phyloP scores from a whole-genome alignment of 768 basidiomycete genomes.

The Stropharia rugosoannulata region DNA sequence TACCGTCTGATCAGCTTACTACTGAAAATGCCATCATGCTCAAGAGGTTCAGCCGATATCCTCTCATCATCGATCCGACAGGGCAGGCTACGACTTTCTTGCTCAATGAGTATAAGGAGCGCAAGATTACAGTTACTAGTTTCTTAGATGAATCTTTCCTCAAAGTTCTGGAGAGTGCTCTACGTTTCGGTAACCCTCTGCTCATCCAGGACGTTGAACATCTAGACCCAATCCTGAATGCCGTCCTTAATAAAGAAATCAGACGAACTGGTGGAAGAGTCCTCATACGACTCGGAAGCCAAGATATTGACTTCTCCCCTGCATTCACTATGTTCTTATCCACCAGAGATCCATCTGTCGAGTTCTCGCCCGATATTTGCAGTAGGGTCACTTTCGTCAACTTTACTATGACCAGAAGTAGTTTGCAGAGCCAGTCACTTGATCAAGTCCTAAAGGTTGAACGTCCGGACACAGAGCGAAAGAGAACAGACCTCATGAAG shows the following conservation, averaged over 20 bases:
- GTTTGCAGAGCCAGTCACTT: conserved; percentile 96
- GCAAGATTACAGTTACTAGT: conserved; percentile 97
- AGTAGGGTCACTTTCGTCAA: conserved; percentile 95
- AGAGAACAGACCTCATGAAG: conserved; percentile 95
- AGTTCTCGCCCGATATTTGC: conserved; percentile 98
- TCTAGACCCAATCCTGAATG: conserved; percentile 95
- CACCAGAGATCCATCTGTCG: conserved; percentile 94
- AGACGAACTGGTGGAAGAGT: conserved; percentile 96
- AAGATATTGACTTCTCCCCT: conserved; percentile 99
- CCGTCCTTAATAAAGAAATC: conserved; percentile 96
- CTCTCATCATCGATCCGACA: conserved; percentile 96
- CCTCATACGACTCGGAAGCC: conserved; percentile 92
- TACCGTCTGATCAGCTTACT: conserved; percentile 95
- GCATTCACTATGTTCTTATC: conserved; percentile 99
- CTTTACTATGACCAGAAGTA: conserved; percentile 98
- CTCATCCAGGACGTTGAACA: conserved; percentile 98
- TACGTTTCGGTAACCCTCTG: conserved; percentile 96
- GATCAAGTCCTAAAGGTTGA: conserved; percentile 97
- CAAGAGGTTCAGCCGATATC: conserved; percentile 96
- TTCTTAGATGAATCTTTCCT: conserved; percentile 99
- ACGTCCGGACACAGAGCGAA: conserved; percentile 93
- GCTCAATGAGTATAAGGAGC: conserved; percentile 90
- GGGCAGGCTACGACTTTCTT: conserved; percentile 96
- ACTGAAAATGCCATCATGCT: conserved; percentile 99
- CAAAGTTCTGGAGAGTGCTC: conserved; percentile 96